Base-by-base conservation (phyloP, 192 early-diverging fungal species). In the Coemansia sp. region DNA sequence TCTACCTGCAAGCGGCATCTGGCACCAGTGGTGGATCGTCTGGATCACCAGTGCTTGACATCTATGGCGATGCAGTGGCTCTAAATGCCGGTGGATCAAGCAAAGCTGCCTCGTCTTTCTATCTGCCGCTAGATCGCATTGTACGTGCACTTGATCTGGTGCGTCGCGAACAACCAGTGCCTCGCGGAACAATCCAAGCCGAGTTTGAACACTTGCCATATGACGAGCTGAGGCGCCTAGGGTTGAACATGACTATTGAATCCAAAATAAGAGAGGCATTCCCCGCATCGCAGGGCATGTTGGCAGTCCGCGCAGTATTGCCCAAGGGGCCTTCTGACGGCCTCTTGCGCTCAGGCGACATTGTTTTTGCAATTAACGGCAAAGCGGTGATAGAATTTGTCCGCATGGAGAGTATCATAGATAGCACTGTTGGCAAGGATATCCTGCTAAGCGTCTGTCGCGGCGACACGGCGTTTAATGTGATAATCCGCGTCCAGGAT, bases 41-140 rank as follows among this genome's bases (percentile, higher is more conserved):
- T 11, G 92, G 92, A 22, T 88, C 87, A 66, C 90, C 92, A 6
- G 91, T 93, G 6, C 74, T 93, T n/a, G 88, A 92, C 61, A 90
- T 92, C 59, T 84, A 89, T 30, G 92, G 92, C 25, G 83, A 92
- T 63, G 92, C 92, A 6, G 88, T 93, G 14, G 92, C 89, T 2
- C 78, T 93, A 23, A 89, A 92, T 31, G 78, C 78, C 20, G 79
- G 74, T 24, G 92, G 92, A n/a, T 86, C 90, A 0, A 84, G 84
- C 14, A 90, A 84, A 59, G 85, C 84, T 7, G 88, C 90, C 0
- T 87, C 89, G 14, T 75, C 72, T 3, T 93, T 90, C 67, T 93
- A 89, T 64, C 76, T 93, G 32, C 92, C 92, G 20, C 80, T 93
- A n/a, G 84, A 87, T 55, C 85, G 92, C 52, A 80, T 90, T 23